A percentile compares a stretch with the other conserved stretches of the same genome.
Conservation (phyloP, 768 basidiomycete species). For the Collybia sordida region DNA sequence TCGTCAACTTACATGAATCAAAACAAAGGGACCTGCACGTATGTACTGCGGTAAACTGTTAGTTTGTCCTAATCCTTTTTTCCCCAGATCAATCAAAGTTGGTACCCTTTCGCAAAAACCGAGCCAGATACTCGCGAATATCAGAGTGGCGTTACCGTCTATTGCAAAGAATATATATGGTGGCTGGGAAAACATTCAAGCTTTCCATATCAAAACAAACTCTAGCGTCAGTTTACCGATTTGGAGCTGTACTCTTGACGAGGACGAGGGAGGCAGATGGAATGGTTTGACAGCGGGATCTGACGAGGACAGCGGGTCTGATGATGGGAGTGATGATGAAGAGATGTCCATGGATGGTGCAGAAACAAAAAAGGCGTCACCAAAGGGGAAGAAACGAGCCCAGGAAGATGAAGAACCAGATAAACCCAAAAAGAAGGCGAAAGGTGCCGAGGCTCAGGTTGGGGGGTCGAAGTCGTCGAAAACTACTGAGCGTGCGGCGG, state of each 20-base stretch:
- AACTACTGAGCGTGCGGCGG: constrained; percentile 1
- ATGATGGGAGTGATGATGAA: constrained; percentile 31
- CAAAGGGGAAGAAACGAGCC: constrained; percentile 17
- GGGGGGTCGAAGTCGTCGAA: constrained; percentile 9
- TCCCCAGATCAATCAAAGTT: constrained; percentile 77
- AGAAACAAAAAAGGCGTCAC: neutral
- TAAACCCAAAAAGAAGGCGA: constrained; percentile 47
- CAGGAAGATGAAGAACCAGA: constrained; percentile 30
- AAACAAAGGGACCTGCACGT: constrained; percentile 92
- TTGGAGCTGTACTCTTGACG: constrained; percentile 80
- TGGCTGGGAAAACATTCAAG: constrained; percentile 90
- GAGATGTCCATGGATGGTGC: neutral
- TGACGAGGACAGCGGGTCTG: constrained; percentile 21
- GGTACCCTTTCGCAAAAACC: constrained; percentile 71
- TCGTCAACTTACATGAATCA: constrained; percentile 96
- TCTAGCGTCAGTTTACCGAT: constrained; percentile 85
- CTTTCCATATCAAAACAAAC: constrained; percentile 87
- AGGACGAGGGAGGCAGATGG: constrained; percentile 59
- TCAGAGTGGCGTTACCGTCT: constrained; percentile 74
- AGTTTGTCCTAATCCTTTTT: neutral
- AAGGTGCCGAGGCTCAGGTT: constrained; percentile 25
- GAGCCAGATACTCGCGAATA: constrained; percentile 74
- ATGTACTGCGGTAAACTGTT: constrained; percentile 30
- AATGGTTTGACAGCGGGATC: constrained; percentile 38
- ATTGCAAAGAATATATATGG: constrained; percentile 70